These are phyloP conservation scores for Raffaelea deltoideospora DNA, from an alignment of 2,329 filamentous ascomycete species.

Conservation along the genomic window DNA sequence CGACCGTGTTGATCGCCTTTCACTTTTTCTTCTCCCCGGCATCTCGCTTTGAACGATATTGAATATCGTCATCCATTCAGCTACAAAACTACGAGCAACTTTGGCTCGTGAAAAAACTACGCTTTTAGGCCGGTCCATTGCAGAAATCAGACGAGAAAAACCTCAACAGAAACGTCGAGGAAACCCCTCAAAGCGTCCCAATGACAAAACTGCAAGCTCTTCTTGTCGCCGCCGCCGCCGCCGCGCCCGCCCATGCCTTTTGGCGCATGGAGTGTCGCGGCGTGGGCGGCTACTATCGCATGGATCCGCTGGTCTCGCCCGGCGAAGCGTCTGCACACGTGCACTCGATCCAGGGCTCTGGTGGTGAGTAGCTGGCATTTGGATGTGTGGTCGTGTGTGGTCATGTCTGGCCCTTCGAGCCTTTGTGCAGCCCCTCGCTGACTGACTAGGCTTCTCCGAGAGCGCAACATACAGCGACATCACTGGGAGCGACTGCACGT, in stretches of 20 bases:
- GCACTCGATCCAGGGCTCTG: constrained; percentile 63
- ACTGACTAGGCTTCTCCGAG: constrained; percentile 44
- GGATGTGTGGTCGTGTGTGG: neutral
- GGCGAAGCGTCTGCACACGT: constrained; percentile 47
- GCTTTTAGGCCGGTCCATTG: too few species aligned
- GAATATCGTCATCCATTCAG: too few species aligned
- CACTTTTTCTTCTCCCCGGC: too few species aligned
- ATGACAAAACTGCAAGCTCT: neutral
- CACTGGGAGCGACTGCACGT: constrained; percentile 53
- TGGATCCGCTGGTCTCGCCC: constrained; percentile 62
- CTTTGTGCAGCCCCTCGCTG: neutral
- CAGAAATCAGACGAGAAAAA: too few species aligned
- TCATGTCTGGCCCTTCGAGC: too few species aligned
- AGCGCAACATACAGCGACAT: constrained; percentile 43
- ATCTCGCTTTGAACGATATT: too few species aligned
- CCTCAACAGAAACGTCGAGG: too few species aligned
- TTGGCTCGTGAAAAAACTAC: too few species aligned
- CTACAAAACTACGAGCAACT: too few species aligned
- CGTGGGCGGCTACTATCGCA: constrained; percentile 50
- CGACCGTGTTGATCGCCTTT: too few species aligned
- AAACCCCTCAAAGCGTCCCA: too few species aligned
- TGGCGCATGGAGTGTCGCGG: constrained; percentile 82
- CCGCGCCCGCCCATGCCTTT: constrained; percentile 40
- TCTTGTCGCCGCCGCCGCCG: constrained; percentile 4
- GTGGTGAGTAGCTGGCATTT: constrained; percentile 43